phyloP scores from a whole-genome alignment of 2,329 filamentous ascomycete genomes.

The Phoma herbarum region DNA sequence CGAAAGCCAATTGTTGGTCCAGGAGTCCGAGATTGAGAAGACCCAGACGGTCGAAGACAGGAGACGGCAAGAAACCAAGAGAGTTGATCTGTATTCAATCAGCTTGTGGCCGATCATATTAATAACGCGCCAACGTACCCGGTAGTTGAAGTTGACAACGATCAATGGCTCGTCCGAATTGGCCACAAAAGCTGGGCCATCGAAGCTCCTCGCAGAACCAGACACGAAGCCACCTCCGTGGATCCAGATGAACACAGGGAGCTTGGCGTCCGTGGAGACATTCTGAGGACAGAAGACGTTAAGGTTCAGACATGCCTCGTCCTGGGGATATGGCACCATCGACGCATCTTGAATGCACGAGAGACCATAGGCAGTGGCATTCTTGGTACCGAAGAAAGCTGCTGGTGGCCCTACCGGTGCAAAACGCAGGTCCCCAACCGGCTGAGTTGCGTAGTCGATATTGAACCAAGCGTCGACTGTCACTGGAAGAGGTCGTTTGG shows the following conservation, averaged over 20 bases:
- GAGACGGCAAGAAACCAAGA: slow-evolving; percentile 38
- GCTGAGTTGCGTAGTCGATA: slow-evolving; percentile 56
- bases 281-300: slow-evolving; percentile 39
- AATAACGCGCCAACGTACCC: slow-evolving; percentile 15
- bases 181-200: slow-evolving; percentile 38
- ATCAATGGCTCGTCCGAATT: slow-evolving; percentile 36
- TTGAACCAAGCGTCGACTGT: slow-evolving; percentile 59
- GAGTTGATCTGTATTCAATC: slow-evolving; percentile 28
- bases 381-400: slow-evolving; percentile 51
- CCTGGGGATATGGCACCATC: slow-evolving; percentile 40
- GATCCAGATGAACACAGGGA: slow-evolving; percentile 44
- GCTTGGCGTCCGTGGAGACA: slow-evolving; percentile 23
- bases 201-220: slow-evolving; percentile 37
- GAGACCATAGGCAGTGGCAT: slow-evolving; percentile 52
- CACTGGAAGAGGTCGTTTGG: slow-evolving; percentile 44
- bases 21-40: slow-evolving; percentile 41
- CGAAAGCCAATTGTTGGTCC: slow-evolving; percentile 34
- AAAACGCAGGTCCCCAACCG: slow-evolving; percentile 52
- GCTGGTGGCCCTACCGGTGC: slow-evolving; percentile 48
- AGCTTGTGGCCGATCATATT: background rate
- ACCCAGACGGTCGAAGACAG: slow-evolving; percentile 36
- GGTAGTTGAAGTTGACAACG: slow-evolving; percentile 42
- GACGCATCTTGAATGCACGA: slow-evolving; percentile 54
- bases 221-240: slow-evolving; percentile 39
- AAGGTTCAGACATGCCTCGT: slow-evolving; percentile 40